phyloP scores from a whole-genome alignment of 371 early-diverging fungal genomes.

The Fennellomyces sp. region DNA sequence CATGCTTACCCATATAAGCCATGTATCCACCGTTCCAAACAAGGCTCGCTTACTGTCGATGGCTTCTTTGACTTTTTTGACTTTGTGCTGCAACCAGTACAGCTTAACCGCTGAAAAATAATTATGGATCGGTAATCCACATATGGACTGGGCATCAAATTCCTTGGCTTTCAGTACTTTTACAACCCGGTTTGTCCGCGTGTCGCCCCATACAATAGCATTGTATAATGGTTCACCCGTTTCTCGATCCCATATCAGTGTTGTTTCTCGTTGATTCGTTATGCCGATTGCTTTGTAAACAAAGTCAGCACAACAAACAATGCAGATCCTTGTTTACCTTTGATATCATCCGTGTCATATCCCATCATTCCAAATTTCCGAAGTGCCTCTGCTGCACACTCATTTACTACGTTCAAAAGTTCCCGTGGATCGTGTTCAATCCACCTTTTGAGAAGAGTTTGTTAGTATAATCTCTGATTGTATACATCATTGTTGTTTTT shows the following conservation, averaged over 20 bases:
- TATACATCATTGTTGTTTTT: conserved; percentile 10
- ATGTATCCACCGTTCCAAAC: conserved; percentile 93
- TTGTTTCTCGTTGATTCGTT: conserved; percentile 94
- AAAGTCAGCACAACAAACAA: no score
- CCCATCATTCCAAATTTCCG: conserved; percentile 68
- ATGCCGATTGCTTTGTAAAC: conserved; percentile 85
- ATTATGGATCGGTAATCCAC: conserved; percentile 88
- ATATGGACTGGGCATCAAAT: conserved; percentile 50
- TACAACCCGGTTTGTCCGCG: conserved; percentile 32
- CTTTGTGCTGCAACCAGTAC: conserved; percentile 87
- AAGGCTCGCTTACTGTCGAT: conserved; percentile 31
- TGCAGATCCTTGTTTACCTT: no score
- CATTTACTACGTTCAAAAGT: conserved; percentile 68
- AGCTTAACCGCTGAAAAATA: conserved; percentile 93
- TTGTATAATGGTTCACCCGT: conserved; percentile 83
- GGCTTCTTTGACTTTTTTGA: conserved; percentile 22
- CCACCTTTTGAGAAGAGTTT: conserved; percentile 61
- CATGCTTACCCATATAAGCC: conserved; percentile 79
- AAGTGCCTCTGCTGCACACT: conserved; percentile 69
- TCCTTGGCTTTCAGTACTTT: conserved; percentile 40
- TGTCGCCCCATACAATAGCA: conserved; percentile 59
- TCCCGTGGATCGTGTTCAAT: conserved; percentile 85
- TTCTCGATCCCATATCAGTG: conserved; percentile 80
- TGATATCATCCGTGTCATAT: conserved; percentile 58
- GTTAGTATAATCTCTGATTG: no score